phyloP scores from a whole-genome alignment of 768 basidiomycete genomes.

The Leccinum barrowsii region DNA sequence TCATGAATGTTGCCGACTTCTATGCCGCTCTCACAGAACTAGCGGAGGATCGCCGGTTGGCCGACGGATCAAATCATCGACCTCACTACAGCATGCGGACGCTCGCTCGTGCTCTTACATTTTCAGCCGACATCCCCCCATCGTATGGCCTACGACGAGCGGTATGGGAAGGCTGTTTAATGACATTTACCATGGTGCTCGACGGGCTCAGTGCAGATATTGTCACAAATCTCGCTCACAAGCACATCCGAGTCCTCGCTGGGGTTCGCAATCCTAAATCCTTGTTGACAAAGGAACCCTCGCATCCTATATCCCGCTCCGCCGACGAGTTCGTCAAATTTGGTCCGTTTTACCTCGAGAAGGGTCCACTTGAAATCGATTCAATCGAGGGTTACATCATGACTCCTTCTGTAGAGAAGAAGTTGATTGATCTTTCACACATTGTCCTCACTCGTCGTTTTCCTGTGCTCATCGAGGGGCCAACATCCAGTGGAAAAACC shows the following conservation, averaged over 20 bases:
- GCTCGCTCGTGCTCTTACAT: slow-evolving; percentile 83
- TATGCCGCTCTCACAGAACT: slow-evolving; percentile 78
- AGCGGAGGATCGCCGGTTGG: slow-evolving; percentile 70
- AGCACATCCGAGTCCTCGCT: slow-evolving; percentile 57
- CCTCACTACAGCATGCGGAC: slow-evolving; percentile 99
- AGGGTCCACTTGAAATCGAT: slow-evolving; percentile 65
- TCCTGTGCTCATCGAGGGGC: slow-evolving; percentile 95
- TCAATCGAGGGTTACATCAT: slow-evolving; percentile 81
- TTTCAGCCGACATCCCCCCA: slow-evolving; percentile 77
- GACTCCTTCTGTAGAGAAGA: slow-evolving; percentile 93
- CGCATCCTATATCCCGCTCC: slow-evolving; percentile 42
- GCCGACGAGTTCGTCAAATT: slow-evolving; percentile 70
- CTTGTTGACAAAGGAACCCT: slow-evolving; percentile 66
- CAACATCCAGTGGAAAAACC: slow-evolving; percentile 96
- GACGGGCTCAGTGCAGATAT: slow-evolving; percentile 65
- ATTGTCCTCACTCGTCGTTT: slow-evolving; percentile 86
- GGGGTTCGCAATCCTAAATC: slow-evolving; percentile 80
- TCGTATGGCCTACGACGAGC: slow-evolving; percentile 79
- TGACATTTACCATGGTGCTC: slow-evolving; percentile 97
- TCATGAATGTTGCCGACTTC: slow-evolving; percentile 91
- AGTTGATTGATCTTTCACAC: slow-evolving; percentile 91
- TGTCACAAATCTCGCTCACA: slow-evolving; percentile 70
- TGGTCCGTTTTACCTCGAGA: slow-evolving; percentile 87
- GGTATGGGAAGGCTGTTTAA: slow-evolving; percentile 94
- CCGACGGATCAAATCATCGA: slow-evolving; percentile 88